A percentile compares a stretch with the other conserved stretches of the same genome.
Evolutionary conservation across 352 stramenopile species (phyloP).

Genomic region (Pilasporangium apinafurcum): DNA sequence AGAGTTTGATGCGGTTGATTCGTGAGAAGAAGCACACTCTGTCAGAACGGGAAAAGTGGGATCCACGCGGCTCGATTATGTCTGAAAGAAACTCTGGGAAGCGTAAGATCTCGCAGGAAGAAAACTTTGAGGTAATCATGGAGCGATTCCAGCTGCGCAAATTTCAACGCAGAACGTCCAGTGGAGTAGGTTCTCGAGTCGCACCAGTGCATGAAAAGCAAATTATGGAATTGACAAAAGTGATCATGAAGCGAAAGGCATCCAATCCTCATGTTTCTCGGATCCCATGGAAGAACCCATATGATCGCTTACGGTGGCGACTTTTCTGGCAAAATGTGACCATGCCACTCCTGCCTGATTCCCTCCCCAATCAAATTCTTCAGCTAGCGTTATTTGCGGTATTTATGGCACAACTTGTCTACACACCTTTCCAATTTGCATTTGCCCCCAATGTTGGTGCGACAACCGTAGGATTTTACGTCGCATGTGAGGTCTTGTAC

Average conservation of each 20-base stretch:
- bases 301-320: not conserved
- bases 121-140: slow-evolving; percentile 5
- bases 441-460: not conserved
- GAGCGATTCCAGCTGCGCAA: slow-evolving; percentile 6
- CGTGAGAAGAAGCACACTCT: too few species aligned
- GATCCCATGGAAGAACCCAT: not conserved
- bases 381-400: not conserved
- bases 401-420: slow-evolving; percentile 2
- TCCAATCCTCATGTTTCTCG: not conserved
- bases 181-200: too few species aligned
- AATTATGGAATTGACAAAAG: too few species aligned
- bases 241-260: too few species aligned
- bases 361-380: not conserved
- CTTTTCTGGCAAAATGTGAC: not conserved
- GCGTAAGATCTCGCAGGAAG: not conserved
- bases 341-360: slow-evolving; percentile 1
- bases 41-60: too few species aligned
- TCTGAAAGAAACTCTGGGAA: too few species aligned
- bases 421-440: not conserved
- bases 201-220: too few species aligned
- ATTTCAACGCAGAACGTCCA: not conserved
- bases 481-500: slow-evolving; percentile 5
- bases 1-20: too few species aligned
- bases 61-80: too few species aligned
- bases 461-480: not conserved